phyloP scores from a whole-genome alignment of 768 basidiomycete species.

The Crassisporium funariophilum region DNA sequence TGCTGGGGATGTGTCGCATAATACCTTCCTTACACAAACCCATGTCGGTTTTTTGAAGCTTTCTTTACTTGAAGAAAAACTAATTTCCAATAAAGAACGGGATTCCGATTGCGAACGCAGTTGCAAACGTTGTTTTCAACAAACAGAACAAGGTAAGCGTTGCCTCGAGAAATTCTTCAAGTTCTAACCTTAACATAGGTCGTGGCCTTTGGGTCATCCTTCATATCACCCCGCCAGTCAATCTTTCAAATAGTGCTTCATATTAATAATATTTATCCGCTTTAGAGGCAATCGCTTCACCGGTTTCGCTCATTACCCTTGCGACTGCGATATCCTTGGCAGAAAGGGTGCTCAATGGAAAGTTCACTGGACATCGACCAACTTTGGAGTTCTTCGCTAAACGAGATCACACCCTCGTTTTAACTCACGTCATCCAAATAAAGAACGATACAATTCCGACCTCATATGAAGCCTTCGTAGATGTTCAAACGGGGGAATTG shows the following conservation, averaged over 20 bases:
- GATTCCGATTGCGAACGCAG: constrained; percentile 33
- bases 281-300: constrained; percentile 34
- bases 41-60: too few relatives aligned
- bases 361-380: constrained; percentile 42
- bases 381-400: constrained; percentile 46
- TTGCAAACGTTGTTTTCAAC: constrained; percentile 36
- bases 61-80: too few relatives aligned
- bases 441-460: constrained; percentile 37
- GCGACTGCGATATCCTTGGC: constrained; percentile 35
- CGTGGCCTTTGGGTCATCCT: constrained; percentile 34
- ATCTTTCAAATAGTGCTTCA: too few relatives aligned
- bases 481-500: constrained; percentile 56
- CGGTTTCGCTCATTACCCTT: constrained; percentile 38
- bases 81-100: constrained; percentile 25
- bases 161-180: constrained; percentile 27
- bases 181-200: constrained; percentile 26
- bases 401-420: constrained; percentile 39
- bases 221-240: constrained; percentile 29
- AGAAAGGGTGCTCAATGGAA: constrained; percentile 44
- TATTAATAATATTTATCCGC: neutral
- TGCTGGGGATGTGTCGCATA: constrained; percentile 22
- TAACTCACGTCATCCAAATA: constrained; percentile 45
- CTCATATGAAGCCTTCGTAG: constrained; percentile 65
- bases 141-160: constrained; percentile 27
- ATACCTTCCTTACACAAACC: constrained; percentile 30